Conservation (phyloP, 306 rosid genomes). For the Cucumis cinereus region DNA sequence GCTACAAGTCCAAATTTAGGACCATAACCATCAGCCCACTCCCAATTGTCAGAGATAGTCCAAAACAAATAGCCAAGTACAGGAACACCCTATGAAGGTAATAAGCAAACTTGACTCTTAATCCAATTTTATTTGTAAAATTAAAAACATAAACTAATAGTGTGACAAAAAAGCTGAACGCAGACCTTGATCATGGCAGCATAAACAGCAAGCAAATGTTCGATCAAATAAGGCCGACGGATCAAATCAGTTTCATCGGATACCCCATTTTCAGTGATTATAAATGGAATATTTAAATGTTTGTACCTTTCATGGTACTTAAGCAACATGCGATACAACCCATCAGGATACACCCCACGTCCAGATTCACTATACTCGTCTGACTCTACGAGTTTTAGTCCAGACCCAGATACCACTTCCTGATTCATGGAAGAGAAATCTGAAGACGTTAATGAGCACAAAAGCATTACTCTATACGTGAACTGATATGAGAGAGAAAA, state of each 20-base stretch:
- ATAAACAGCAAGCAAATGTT: conserved; percentile 70
- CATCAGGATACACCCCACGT: conserved; percentile 97
- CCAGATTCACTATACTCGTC: conserved; percentile 99
- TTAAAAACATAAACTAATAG: conserved; percentile 2
- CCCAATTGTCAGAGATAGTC: conserved; percentile 98
- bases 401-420: conserved; percentile 76
- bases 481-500: conserved; percentile 8
- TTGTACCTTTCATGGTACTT: conserved; percentile 85
- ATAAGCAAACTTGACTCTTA: not conserved
- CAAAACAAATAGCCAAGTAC: conserved; percentile 58
- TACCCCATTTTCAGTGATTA: conserved; percentile 80
- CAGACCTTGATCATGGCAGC: conserved; percentile 69
- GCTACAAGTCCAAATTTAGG: conserved; percentile 98
- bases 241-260: conserved; percentile 86
- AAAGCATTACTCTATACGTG: conserved; percentile 11
- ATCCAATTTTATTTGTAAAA: not conserved
- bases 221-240: conserved; percentile 77
- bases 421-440: conserved; percentile 19
- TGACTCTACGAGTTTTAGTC: conserved; percentile 70
- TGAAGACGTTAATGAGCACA: conserved; percentile 2
- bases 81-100: conserved; percentile 61
- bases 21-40: conserved; percentile 99
- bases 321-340: conserved; percentile 81
- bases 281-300: conserved; percentile 70
- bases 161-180: conserved; percentile 4